phyloP scores from a whole-genome alignment of 1,284 basidiomycete genomes.

The Heterobasidion irregulare region DNA sequence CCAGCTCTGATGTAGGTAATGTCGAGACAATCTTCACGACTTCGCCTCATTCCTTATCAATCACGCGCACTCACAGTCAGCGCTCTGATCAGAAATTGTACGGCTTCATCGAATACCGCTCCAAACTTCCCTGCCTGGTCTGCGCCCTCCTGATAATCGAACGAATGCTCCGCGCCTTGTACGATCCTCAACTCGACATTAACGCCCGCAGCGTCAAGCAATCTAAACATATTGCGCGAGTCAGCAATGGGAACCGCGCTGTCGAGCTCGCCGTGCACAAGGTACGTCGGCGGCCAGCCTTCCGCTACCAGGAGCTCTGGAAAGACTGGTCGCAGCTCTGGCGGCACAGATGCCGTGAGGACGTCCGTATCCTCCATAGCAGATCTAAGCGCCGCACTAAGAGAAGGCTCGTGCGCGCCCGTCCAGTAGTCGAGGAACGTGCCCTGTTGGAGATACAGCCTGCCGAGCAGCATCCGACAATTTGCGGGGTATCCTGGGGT shows the following conservation, averaged over 20 bases:
- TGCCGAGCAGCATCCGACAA: slow-evolving; percentile 49
- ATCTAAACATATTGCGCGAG: slow-evolving; percentile 30
- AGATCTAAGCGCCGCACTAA: slow-evolving; percentile 1
- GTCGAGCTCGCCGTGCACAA: slow-evolving; percentile 49
- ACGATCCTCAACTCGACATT: slow-evolving; percentile 29
- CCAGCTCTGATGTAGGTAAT: no score
- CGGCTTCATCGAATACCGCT: slow-evolving; percentile 26
- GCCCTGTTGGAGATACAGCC: slow-evolving; percentile 53
- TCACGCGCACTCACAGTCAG: not conserved
- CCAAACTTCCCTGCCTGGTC: slow-evolving; percentile 26
- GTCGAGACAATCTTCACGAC: no score
- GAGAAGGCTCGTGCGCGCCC: slow-evolving; percentile 33
- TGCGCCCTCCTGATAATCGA: slow-evolving; percentile 38
- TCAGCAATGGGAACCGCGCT: slow-evolving; percentile 42
- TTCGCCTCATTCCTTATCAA: no score
- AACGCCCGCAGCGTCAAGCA: slow-evolving; percentile 23
- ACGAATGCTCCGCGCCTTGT: slow-evolving; percentile 46
- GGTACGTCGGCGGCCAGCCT: slow-evolving; percentile 43
- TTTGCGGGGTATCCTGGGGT: slow-evolving; percentile 53
- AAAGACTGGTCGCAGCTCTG: slow-evolving; percentile 33
- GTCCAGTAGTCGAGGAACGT: slow-evolving; percentile 53
- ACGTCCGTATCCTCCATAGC: not conserved
- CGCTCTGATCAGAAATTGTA: slow-evolving; percentile 19
- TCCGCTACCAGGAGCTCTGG: slow-evolving; percentile 39
- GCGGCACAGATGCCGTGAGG: slow-evolving; percentile 24